phyloP scores from a whole-genome alignment of 2,329 filamentous ascomycete genomes.

The Arthrobotrys conoides region DNA sequence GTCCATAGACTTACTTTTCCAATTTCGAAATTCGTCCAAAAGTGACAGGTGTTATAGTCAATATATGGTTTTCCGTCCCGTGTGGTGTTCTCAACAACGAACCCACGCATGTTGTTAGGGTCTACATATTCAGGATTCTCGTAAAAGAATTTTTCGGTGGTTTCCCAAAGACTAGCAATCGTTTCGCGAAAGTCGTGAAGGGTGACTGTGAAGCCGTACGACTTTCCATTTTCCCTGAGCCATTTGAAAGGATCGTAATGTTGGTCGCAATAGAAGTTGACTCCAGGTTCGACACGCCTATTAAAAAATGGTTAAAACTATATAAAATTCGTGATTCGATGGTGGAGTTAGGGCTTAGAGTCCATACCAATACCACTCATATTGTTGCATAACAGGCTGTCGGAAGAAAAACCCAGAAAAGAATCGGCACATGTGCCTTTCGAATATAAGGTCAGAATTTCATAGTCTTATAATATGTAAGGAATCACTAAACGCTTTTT shows the following conservation, averaged over 20 bases:
- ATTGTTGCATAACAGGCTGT: constrained; percentile 61
- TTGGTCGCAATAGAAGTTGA: constrained; percentile 39
- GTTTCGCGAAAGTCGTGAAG: constrained; percentile 30
- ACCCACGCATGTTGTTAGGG: constrained; percentile 24
- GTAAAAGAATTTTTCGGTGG: constrained; percentile 21
- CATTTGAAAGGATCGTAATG: constrained; percentile 42
- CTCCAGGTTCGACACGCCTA: constrained; percentile 39
- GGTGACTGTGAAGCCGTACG: constrained; percentile 37
- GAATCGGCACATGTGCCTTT: constrained; percentile 60
- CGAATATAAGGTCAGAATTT: not conserved
- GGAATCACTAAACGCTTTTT: no score
- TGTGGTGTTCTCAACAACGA: constrained; percentile 12
- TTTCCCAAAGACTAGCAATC: constrained; percentile 29
- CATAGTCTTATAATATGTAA: no score
- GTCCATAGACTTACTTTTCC: constrained; percentile 32
- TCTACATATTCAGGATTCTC: constrained; percentile 29
- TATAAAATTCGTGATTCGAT: no score
- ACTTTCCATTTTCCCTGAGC: constrained; percentile 40
- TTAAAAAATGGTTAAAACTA: no score
- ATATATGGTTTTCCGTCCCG: constrained; percentile 9
- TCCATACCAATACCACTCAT: constrained; percentile 56
- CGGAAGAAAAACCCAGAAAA: constrained; percentile 62
- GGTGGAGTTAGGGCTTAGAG: no score
- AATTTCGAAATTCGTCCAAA: constrained; percentile 48
- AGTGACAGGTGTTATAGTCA: constrained; percentile 49